Conservation (phyloP, 139 green algal genomes). For the Chlorella ohadii region DNA sequence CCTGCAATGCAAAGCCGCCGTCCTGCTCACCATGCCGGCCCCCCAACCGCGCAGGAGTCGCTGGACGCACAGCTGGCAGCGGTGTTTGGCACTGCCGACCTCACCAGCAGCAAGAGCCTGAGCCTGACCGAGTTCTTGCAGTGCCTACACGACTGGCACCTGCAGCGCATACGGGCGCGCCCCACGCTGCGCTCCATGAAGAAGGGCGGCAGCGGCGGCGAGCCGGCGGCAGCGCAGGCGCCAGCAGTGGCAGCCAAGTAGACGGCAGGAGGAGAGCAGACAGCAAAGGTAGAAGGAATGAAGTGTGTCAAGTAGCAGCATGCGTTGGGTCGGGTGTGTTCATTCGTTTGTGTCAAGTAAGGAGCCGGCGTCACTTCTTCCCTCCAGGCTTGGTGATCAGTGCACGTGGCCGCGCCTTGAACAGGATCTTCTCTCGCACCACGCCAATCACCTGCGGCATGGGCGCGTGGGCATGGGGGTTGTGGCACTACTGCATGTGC, state of each 20-base stretch:
- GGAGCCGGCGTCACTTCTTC: not conserved
- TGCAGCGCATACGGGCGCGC: constrained; percentile 72
- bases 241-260: constrained; percentile 16
- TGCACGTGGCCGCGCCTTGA: constrained; percentile 81
- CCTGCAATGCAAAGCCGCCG: too few species aligned
- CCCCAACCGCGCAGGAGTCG: constrained; percentile 34
- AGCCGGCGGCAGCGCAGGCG: not conserved
- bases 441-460: constrained; percentile 70
- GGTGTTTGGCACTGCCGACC: constrained; percentile 92
- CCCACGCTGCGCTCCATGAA: constrained; percentile 26
- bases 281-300: too few species aligned
- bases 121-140: constrained; percentile 91
- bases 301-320: too few species aligned
- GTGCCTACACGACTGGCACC: constrained; percentile 76
- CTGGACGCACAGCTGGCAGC: constrained; percentile 89
- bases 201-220: not conserved
- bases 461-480: not conserved
- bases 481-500: not conserved
- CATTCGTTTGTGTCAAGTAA: not conserved
- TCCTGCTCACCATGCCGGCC: not conserved
- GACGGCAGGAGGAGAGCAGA: not conserved
- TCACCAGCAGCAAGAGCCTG: constrained; percentile 89
- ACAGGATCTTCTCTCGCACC: constrained; percentile 80
- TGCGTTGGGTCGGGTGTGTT: not conserved
- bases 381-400: constrained; percentile 67